phyloP scores from a whole-genome alignment of 805 yeast species.

The Lipomyces kockii region DNA sequence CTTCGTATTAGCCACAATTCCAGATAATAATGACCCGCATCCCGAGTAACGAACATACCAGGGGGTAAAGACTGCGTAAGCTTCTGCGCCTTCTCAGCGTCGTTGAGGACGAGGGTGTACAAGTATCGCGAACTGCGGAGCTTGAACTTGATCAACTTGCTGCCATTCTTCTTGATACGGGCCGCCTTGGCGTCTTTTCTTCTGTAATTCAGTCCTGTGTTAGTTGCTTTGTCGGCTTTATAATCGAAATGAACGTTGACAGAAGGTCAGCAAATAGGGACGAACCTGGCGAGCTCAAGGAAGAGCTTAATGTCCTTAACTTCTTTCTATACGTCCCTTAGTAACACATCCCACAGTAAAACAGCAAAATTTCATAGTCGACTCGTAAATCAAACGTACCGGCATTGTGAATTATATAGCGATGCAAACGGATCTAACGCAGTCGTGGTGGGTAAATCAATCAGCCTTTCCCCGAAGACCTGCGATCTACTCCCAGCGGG shows the following conservation, averaged over 20 bases:
- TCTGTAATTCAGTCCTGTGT: conserved; percentile 17
- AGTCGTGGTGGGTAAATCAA: neutral
- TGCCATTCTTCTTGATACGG: conserved; percentile 90
- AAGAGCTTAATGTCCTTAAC: conserved; percentile 96
- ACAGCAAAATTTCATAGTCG: neutral
- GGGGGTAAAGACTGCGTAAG: conserved; percentile 98
- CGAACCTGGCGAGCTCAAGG: conserved; percentile 72
- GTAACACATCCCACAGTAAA: neutral
- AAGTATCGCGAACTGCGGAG: conserved; percentile 93
- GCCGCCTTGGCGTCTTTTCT: conserved; percentile 92
- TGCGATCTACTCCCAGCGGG: too few species aligned
- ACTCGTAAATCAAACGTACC: neutral
- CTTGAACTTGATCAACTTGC: conserved; percentile 98
- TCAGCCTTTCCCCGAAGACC: neutral
- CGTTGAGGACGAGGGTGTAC: conserved; percentile 94
- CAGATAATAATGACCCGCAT: neutral
- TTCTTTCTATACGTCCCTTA: conserved; percentile 53
- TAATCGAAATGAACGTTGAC: neutral
- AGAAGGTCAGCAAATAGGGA: neutral
- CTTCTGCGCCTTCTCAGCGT: conserved; percentile 96
- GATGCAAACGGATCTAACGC: neutral
- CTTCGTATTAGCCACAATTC: neutral
- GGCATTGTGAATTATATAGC: neutral
- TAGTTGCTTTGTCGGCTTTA: neutral
- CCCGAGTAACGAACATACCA: conserved; percentile 38